A percentile compares a stretch with the other conserved stretches of the same genome.
Evolutionary conservation across 192 early-diverging fungal species (phyloP).

Genomic region (Haplosporangium gracile): DNA sequence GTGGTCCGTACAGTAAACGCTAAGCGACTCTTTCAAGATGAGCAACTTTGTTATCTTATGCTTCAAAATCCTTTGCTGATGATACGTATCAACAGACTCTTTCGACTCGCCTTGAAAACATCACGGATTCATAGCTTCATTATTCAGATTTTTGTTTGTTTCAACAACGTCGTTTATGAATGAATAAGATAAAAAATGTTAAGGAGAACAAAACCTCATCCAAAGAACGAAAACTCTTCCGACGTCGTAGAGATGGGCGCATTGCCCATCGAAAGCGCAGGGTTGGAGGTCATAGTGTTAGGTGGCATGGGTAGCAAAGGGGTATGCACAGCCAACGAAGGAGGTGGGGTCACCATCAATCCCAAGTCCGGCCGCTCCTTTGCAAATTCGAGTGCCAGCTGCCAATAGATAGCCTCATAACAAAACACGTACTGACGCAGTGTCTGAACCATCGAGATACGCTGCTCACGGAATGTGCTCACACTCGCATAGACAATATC

Average conservation of each 20-base stretch:
- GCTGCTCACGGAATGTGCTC: constrained; percentile 77
- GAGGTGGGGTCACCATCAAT: constrained; percentile 22
- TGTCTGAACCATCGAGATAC: constrained; percentile 88
- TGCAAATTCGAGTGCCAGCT: constrained; percentile 35
- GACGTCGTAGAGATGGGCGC: constrained; percentile 28
- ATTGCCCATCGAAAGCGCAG: constrained; percentile 22
- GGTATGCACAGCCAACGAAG: constrained; percentile 43
- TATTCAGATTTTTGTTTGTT: not conserved
- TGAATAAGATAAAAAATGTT: not conserved
- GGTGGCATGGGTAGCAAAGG: constrained; percentile 40
- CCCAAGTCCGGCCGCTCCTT: constrained; percentile 32
- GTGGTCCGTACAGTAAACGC: not conserved
- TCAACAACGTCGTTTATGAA: not conserved
- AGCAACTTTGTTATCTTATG: no score
- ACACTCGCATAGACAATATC: constrained; percentile 77
- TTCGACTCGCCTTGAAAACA: no score
- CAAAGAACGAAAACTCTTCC: constrained; percentile 50
- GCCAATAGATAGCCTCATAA: constrained; percentile 83
- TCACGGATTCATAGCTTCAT: no score
- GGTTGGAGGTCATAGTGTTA: constrained; percentile 25
- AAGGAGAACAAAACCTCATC: constrained; percentile 18
- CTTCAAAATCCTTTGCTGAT: no score
- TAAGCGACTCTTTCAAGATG: not conserved
- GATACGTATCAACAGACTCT: no score
- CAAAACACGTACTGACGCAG: constrained; percentile 86